phyloP scores from a whole-genome alignment of 148 eudicot species.

The Rheum nobile region DNA sequence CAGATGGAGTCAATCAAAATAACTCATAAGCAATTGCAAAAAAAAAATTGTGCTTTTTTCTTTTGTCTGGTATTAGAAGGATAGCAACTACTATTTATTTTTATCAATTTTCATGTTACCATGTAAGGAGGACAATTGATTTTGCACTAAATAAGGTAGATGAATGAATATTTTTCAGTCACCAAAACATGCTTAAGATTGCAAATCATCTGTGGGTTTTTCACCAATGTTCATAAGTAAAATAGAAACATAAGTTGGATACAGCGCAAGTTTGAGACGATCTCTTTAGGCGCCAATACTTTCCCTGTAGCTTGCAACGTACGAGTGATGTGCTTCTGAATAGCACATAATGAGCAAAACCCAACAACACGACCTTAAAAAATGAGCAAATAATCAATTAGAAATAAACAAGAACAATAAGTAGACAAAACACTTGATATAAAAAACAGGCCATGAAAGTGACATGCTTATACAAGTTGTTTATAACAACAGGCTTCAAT shows the following conservation, averaged over 20 bases:
- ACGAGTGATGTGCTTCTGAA: conserved; percentile 78
- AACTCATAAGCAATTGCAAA: not conserved
- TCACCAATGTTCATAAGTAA: not conserved
- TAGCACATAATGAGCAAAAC: conserved; percentile 85
- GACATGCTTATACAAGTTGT: not conserved
- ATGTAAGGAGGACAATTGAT: not conserved
- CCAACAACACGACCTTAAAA: conserved; percentile 75
- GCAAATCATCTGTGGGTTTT: not conserved
- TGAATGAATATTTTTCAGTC: not conserved
- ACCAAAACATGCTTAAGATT: not conserved
- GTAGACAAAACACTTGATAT: not conserved
- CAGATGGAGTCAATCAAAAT: not conserved
- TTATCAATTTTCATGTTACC: not conserved
- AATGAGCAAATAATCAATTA: conserved; percentile 7
- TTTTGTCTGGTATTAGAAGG: not conserved
- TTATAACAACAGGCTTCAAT: not conserved
- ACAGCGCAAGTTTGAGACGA: conserved; percentile 82
- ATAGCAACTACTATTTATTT: not conserved
- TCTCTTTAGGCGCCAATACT: conserved; percentile 75
- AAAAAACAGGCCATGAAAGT: not conserved
- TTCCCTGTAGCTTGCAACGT: conserved; percentile 75
- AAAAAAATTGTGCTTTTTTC: not conserved
- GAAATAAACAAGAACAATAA: not conserved
- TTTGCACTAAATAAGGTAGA: not conserved
- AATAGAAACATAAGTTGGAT: conserved; percentile 31